Percentiles rank a stretch among this genome's conserved stretches.
Conservation (phyloP, 768 basidiomycete genomes). For the Guyanaporus albipodus region DNA sequence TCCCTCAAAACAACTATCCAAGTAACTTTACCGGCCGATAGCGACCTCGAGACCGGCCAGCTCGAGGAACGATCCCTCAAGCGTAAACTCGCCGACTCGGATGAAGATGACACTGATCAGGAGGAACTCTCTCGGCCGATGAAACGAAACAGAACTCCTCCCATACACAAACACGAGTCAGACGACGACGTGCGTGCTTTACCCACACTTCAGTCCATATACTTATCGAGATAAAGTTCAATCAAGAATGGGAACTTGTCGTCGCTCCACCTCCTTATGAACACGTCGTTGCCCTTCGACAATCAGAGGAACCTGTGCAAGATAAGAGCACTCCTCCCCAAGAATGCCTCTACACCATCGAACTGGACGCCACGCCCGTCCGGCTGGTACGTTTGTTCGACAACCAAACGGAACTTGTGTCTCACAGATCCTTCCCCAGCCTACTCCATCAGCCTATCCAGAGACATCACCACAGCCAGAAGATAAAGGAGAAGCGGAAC, state of each 20-base stretch:
- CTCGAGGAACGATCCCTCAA: conserved; percentile 31
- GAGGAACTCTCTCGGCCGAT: conserved; percentile 27
- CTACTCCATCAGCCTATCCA: not conserved
- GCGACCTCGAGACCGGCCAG: conserved; percentile 28
- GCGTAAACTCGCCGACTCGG: conserved; percentile 29
- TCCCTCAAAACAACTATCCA: conserved; percentile 27
- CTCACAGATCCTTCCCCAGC: conserved; percentile 14
- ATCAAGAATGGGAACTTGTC: conserved; percentile 33
- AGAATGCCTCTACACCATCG: not conserved
- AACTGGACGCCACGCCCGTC: conserved; percentile 3
- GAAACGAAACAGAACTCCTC: conserved; percentile 43
- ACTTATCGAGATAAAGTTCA: conserved; percentile 21
- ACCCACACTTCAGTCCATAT: not conserved
- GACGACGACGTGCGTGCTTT: conserved; percentile 27
- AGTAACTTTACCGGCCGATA: conserved; percentile 29
- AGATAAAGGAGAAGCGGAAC: conserved; percentile 11
- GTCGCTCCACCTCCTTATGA: conserved; percentile 30
- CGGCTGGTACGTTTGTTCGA: conserved; percentile 14
- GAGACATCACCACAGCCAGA: not conserved
- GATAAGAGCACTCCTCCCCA: conserved; percentile 7
- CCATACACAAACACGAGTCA: conserved; percentile 26
- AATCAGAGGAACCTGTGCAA: conserved; percentile 7
- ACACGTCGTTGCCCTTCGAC: conserved; percentile 10
- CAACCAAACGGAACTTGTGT: not conserved
- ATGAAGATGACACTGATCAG: conserved; percentile 26